phyloP scores from a whole-genome alignment of 805 yeast species.

The Yamadazyma takamatsuzukensis region DNA sequence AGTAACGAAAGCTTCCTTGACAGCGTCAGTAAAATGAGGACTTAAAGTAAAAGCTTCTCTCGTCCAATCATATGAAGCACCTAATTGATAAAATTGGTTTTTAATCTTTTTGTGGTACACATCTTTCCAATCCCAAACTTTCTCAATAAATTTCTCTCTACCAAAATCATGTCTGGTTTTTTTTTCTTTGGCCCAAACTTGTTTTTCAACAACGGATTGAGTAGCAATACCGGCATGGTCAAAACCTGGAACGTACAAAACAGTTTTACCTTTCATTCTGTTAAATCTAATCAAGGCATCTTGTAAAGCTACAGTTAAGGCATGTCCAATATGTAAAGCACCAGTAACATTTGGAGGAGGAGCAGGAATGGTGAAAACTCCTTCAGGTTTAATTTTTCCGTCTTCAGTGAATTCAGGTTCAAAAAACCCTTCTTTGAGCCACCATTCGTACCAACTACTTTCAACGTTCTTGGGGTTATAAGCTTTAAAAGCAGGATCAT shows the following conservation, averaged over 20 bases:
- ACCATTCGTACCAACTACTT: constrained; percentile 97
- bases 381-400: constrained; percentile 78
- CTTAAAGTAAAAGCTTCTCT: constrained; percentile 92
- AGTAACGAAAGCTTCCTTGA: constrained; percentile 84
- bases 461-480: constrained; percentile 91
- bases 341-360: constrained; percentile 99
- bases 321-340: constrained; percentile 98
- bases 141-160: constrained; percentile 81
- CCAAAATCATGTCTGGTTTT: constrained; percentile 94
- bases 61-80: constrained; percentile 96
- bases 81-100: constrained; percentile 77
- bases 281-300: constrained; percentile 89
- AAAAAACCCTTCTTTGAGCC: constrained; percentile 85
- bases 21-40: constrained; percentile 74
- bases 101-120: constrained; percentile 85
- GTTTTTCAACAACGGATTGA: constrained; percentile 96
- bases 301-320: constrained; percentile 91
- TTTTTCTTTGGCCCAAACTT: constrained; percentile 81
- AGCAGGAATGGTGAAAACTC: constrained; percentile 88
- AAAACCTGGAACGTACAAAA: constrained; percentile 90
- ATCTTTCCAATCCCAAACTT: constrained; percentile 99
- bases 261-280: constrained; percentile 97
- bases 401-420: constrained; percentile 77
- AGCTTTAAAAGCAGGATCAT: constrained; percentile 90
- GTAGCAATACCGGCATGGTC: constrained; percentile 99